Evolutionary conservation across 2,329 filamentous ascomycete species (phyloP), one percentile per base, ranked within the genome.

Genomic region (Cladosporium sp.): DNA sequence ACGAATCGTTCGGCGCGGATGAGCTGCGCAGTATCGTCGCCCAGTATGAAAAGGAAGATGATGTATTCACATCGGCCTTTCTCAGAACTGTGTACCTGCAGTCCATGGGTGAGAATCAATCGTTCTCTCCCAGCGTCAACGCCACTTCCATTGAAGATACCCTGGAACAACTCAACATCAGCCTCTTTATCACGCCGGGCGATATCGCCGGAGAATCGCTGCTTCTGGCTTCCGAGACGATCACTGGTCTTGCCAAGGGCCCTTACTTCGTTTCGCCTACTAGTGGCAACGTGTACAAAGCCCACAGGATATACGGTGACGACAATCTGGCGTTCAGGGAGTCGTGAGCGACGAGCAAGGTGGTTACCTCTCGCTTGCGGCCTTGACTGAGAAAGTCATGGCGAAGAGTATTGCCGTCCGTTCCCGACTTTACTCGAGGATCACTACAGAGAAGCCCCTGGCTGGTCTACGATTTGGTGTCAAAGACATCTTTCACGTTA

Each of bases 401-500:
- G 29, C 29, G 11, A 32, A 32, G 7, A 32, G 29, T n/a, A 32
- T 32, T 8, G 29, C 29, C n/a, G 29, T 32, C 29, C 29, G 9
- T 3, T 32, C 29, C 7, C 29, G 29, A n/a, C 29, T 32, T 3
- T 32, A 32, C 7, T 32, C 29, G 7, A 32, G 29, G 9, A n/a
- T 32, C n/a, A 32, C 29, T 32, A n/a, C 29, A 32, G 29, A 32
- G 29, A 9, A 38, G 15, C 36, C 43, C 15, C 33, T 12, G 8
- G 43, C 16, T 15, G 50, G 40, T 35, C 42, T 43, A 36, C 35
- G 62, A 16, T 41, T 64, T 39, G 53, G 54, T 19, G 51, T 64
- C 16, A 63, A 63, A 30, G 62, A 64, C 43, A 50, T 53, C n/a
- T 60, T 61, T 32, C 33, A 56, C 20, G 38, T 62, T 12, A 16